Base-by-base conservation (phyloP, 306 rosid genomes). In the Medicago ruthenica region DNA sequence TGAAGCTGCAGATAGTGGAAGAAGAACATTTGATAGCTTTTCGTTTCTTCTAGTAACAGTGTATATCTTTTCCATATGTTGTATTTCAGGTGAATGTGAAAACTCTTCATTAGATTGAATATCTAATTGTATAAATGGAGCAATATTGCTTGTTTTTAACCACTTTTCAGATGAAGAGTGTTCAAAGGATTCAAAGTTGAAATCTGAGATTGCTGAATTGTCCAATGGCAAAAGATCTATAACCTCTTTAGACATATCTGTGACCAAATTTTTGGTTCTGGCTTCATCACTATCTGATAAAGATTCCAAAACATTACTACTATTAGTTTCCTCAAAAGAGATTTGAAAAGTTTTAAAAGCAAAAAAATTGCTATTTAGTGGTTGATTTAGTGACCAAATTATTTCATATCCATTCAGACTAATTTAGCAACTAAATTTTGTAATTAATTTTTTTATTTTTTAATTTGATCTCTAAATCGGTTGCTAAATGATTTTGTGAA, bases 1-100 rank as follows among this genome's bases (percentile, higher is more conserved):
- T 18, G 83, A 84, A 48, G 96, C 96, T 16, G 98, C 97, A 69
- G 92, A 93, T 44, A 73, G 81, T 69, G 97, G 89, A 77, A 88
- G 92, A 27, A 86, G 76, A 83, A 88, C 53, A 15, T 69, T 81
- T 41, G 90, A 62, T 37, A 78, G 76, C 74, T 84, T 82, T 71
- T 78, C 84, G 76, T 80, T 89, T 71, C 85, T 84, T 76, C 74
- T 80, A 17, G 78, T 85, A 45, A 88, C 71, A n/a, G 20, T 54
- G 63, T 84, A 91, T 47, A 83, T 80, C 66, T 78, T 93, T 70
- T 83, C 87, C 55, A 41, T 24, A 31, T 64, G 68, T 70, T 73
- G 45, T 51, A 71, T 63, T 62, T 64, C 42, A 12, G 47, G 54
- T 42, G 81, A 61, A 70, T 67, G 70, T 17, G 76, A 68, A 9